Evolutionary conservation across 2,329 filamentous ascomycete species (phyloP), one percentile per base, ranked within the genome.

Genomic region (Colletotrichum sp.): DNA sequence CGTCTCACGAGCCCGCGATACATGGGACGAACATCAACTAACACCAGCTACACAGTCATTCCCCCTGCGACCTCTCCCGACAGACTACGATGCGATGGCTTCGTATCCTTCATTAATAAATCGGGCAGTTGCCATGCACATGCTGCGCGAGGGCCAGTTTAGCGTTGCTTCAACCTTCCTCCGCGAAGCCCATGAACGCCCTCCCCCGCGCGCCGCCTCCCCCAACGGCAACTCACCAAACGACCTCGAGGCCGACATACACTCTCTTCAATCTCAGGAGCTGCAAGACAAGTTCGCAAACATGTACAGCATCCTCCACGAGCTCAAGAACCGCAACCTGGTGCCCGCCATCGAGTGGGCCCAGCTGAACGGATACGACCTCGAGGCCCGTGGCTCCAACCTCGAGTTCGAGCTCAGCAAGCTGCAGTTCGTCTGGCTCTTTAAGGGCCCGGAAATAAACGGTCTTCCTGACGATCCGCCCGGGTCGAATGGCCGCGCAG

Each of bases 401-500:
- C 91, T 99, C 3, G 96, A 99, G 83, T 99, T 99, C 78, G 96
- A 99, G 81, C 92, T 99, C 3, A 95, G 93, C 85, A 94, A 95
- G 78, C 89, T 99, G 21, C 95, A 98, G 80, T 99, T 95, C 80
- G 91, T 99, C 39, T 96, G 95, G 91, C 90, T 98, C 2, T 98
- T 98, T 85, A 92, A 94, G 77, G 93, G 93, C 0, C 85, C 88
- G 0, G 75, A 81, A 2, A 83, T 89, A 13, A 91, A 91, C 78
- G 90, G 91, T 12, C 85, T 92, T 1, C 88, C 91, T 10, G 88
- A 91, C 63, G 87, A 90, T 65, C 66, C 71, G 1, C 63, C 57
- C 13, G 85, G 85, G 4, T 80, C 83, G 30, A 91, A 92, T 71
- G 93, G 93, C 1, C 89, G 90, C 0, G 80, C 88, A 2, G 89